These are phyloP conservation scores for Stephanocyclus meneghinianus DNA, from an alignment of 352 stramenopile genomes.

Conservation along the genomic window DNA sequence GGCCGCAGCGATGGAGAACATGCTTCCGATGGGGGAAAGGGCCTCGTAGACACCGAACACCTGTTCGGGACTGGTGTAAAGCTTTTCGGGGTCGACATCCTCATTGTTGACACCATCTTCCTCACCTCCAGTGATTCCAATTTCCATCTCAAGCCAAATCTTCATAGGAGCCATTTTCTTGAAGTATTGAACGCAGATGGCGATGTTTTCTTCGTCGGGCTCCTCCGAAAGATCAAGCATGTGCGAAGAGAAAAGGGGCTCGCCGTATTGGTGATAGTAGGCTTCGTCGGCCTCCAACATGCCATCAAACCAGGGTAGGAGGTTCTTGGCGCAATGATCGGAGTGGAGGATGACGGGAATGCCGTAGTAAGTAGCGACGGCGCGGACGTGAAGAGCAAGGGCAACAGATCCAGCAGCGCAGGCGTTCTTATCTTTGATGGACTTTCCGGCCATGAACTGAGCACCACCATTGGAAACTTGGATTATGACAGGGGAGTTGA, in stretches of 20 bases:
- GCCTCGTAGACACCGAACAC: conserved; percentile 91
- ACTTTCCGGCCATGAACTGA: conserved; percentile 93
- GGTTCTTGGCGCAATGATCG: conserved; percentile 98
- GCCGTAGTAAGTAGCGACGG: conserved; percentile 95
- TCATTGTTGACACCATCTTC: conserved; percentile 98
- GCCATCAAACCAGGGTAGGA: conserved; percentile 96
- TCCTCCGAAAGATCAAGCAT: conserved; percentile 99
- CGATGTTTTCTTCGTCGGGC: conserved; percentile 96
- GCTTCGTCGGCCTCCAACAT: conserved; percentile 95
- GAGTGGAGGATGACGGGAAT: conserved; percentile 97
- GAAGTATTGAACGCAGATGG: conserved; percentile 96
- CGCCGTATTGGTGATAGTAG: conserved; percentile 92
- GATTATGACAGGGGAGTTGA: conserved; percentile 95
- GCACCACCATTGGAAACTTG: conserved; percentile 96
- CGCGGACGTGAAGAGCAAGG: conserved; percentile 92
- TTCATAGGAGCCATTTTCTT: conserved; percentile 94
- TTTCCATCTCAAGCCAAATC: conserved; percentile 97
- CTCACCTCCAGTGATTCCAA: conserved; percentile 97
- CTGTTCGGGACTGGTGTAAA: conserved; percentile 93
- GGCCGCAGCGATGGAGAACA: conserved; percentile 95
- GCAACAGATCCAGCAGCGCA: conserved; percentile 86
- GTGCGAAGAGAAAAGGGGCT: conserved; percentile 95
- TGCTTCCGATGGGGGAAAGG: conserved; percentile 82
- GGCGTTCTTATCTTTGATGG: conserved; percentile 86
- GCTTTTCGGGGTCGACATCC: conserved; percentile 91